Percentiles rank a stretch among this genome's conserved stretches.
Conservation (phyloP, 805 yeast species). For the Lipomyces mesembrius region DNA sequence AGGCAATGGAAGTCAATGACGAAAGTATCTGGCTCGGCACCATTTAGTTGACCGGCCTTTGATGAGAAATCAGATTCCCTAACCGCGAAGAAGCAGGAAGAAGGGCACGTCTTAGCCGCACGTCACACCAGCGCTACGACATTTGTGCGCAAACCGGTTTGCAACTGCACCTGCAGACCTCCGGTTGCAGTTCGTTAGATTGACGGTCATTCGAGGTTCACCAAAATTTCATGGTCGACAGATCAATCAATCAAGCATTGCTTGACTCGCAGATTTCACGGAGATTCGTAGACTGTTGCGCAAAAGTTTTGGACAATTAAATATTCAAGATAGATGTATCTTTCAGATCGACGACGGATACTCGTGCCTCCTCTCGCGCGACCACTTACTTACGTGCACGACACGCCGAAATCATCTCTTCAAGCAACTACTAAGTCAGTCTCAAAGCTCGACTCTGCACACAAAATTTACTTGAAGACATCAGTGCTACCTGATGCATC, state of each 20-base stretch:
- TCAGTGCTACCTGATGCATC: conserved; percentile 71
- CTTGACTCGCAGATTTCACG: background rate
- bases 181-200: background rate
- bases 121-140: background rate
- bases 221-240: background rate
- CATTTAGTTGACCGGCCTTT: too few relatives aligned
- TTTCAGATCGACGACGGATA: conserved; percentile 40
- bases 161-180: background rate
- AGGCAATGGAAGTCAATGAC: background rate
- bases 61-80: conserved; percentile 8
- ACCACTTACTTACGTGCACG: conserved; percentile 22
- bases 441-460: conserved; percentile 40
- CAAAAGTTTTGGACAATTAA: background rate
- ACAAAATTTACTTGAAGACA: conserved; percentile 53
- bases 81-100: background rate
- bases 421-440: background rate
- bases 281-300: background rate
- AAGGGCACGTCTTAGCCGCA: too few relatives aligned
- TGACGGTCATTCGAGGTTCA: background rate
- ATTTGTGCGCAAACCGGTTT: background rate
- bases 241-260: background rate
- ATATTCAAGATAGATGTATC: conserved; percentile 28
- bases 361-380: conserved; percentile 35
- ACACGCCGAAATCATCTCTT: background rate
- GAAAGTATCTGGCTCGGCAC: background rate